Evolutionary conservation across 768 basidiomycete species (phyloP), one percentile per base, ranked within the genome.

Genomic region (Leccinum aurantiacum): DNA sequence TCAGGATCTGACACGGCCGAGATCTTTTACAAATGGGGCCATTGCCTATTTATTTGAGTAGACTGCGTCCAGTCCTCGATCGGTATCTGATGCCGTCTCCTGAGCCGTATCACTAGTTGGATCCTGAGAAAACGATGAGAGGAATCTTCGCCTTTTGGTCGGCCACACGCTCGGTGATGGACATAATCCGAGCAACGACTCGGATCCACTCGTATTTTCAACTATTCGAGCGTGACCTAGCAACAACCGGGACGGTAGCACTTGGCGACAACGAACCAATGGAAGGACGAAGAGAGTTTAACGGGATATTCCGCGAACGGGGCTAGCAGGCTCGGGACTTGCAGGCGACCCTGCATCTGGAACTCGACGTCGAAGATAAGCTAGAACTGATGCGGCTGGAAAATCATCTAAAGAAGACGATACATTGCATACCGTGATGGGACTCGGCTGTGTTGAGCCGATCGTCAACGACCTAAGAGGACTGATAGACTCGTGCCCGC

Each of bases 21-120:
- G 17, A 76, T 67, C 66, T 86, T 89, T 68, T 80, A 82, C 9
- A 80, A 80, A 8, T 79, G 79, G 33, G 75, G 73, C 54, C 83
- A 80, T 48, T 87, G 83, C 71, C 87, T 89, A 59, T 83, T 84
- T 37, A 83, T 65, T 50, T 75, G 82, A 51, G 79, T 82, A 2
- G 88, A 85, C 66, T 92, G 89, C 2, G 90, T 92, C 93, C 93
- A 96, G 66, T 93, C 91, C 71, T 96, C 93, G 25, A 95, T 93
- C 74, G 95, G 65, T 91, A 95, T 75, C 95, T 95, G 60, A 93
- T 87, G 27, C 94, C 93, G 63, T 93, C 88, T 1, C 89, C 87
- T 8, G 95, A 82, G 1, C 88, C 87, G 72, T 92, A 95, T 95
- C 95, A 56, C 87, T 92, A 19, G 76, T 80, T 31, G 91, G 85